These are phyloP conservation scores for Syzygium malaccense DNA, from an alignment of 441 rosid genomes.

Conservation along the genomic window DNA sequence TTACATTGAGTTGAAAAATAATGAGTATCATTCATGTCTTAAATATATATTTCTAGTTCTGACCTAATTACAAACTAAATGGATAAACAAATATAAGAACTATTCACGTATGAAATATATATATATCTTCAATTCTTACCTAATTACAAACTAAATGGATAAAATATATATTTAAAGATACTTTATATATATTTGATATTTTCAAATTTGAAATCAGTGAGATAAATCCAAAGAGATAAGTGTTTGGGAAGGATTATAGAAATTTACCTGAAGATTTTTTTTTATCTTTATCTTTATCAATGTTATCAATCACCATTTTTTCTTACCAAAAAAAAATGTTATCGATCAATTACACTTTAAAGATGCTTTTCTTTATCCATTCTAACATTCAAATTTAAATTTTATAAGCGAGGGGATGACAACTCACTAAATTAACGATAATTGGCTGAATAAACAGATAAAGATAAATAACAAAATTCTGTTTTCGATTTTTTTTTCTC, in stretches of 20 bases:
- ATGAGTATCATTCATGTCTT: too few relatives aligned
- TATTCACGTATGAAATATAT: too few relatives aligned
- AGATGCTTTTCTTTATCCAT: background rate
- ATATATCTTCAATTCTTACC: too few relatives aligned
- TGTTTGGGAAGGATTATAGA: background rate
- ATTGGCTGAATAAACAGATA: background rate
- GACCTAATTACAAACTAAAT: too few relatives aligned
- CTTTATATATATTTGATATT: background rate
- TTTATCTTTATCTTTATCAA: background rate
- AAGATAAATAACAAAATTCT: too few relatives aligned
- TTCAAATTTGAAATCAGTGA: background rate
- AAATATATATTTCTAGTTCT: too few relatives aligned
- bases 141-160: too few relatives aligned
- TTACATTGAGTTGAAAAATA: too few relatives aligned
- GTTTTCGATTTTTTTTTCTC: too few relatives aligned
- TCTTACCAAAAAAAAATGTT: too few relatives aligned
- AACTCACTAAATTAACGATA: background rate
- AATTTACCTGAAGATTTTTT: background rate
- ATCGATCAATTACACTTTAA: background rate
- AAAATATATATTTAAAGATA: too few relatives aligned
- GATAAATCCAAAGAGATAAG: background rate
- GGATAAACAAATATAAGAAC: too few relatives aligned
- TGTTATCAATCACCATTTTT: background rate
- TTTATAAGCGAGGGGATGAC: background rate
- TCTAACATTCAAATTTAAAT: background rate